Conservation (phyloP, 2,329 filamentous ascomycete genomes). For the Aureobasidium uvarum region DNA sequence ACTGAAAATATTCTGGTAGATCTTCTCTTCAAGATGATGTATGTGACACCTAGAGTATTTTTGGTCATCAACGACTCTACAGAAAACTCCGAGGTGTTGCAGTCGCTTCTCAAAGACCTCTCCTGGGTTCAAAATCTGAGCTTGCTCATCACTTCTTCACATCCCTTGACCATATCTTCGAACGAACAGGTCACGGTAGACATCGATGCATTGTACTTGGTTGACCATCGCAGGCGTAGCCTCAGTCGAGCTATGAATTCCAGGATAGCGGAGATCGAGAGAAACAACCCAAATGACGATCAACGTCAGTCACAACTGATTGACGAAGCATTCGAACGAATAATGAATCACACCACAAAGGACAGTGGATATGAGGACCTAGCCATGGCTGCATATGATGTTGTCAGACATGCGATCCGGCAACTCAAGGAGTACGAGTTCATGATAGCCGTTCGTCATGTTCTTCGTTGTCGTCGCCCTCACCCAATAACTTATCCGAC, state of each 20-base stretch:
- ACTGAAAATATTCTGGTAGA: neutral
- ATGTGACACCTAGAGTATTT: neutral
- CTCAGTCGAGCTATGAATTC: neutral
- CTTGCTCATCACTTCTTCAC: neutral
- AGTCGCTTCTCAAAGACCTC: neutral
- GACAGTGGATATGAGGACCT: neutral
- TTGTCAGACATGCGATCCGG: neutral
- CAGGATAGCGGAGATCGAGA: neutral
- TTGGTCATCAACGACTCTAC: neutral
- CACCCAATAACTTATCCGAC: neutral
- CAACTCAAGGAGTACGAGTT: neutral
- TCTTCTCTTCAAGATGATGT: neutral
- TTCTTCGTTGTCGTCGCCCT: neutral
- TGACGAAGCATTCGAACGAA: neutral
- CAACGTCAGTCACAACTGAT: slow-evolving; percentile 27
- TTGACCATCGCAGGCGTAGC: neutral
- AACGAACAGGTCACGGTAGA: neutral
- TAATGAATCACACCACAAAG: neutral
- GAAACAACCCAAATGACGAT: slow-evolving; percentile 28
- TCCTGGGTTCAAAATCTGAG: neutral
- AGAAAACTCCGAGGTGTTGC: neutral
- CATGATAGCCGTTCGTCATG: neutral
- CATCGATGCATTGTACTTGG: neutral
- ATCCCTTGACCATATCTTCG: neutral
- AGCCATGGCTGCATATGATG: neutral